Base-by-base conservation (phyloP, 2,329 filamentous ascomycete genomes). In the Albifimbria verrucaria region DNA sequence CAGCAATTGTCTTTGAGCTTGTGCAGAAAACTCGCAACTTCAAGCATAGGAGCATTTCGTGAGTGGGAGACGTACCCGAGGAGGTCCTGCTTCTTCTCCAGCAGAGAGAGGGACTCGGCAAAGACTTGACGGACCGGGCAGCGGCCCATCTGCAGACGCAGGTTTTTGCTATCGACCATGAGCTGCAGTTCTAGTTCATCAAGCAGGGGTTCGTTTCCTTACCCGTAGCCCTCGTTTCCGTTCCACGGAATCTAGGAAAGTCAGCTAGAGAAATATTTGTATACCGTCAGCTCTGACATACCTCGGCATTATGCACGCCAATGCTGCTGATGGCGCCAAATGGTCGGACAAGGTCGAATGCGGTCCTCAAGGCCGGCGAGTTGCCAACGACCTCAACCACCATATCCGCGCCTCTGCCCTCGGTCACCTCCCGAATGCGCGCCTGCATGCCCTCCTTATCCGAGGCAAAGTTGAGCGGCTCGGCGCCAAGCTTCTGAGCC, bases 361-460 rank as follows among this genome's bases (percentile, higher is more conserved):
- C 88, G 32, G 85, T 89, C 62, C 78, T 81, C 64, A 92, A 69
- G 2, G 88, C 89, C 36, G 85, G 80, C 51, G 83, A 85, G 55
- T 87, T 72, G 0, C 88, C 88, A 23, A 92, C 89, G 7, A 90
- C 87, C 68, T 92, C 89, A 59, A 96, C 85, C 2, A 94, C 85
- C 18, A 90, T 85, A 71, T 97, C 92, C 15, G 92, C 92, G 7
- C 92, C 92, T 39, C 92, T 79, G 7, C 91, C 91, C 17, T 88
- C 79, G 0, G 90, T 94, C 47, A 87, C 81, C 60, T 89, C 87
- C 64, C 85, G 85, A 50, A 96, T 85, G 50, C 87, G 81, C 60
- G 80, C 77, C 52, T 85, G 73, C 67, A 95, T 78, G 3, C 79
- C 83, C 39, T 86, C 82, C 47, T 78, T 79, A 55, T 90, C 82